Base-by-base conservation (phyloP, 495 filamentous ascomycete genomes). In the Recurvomyces mirabilis region DNA sequence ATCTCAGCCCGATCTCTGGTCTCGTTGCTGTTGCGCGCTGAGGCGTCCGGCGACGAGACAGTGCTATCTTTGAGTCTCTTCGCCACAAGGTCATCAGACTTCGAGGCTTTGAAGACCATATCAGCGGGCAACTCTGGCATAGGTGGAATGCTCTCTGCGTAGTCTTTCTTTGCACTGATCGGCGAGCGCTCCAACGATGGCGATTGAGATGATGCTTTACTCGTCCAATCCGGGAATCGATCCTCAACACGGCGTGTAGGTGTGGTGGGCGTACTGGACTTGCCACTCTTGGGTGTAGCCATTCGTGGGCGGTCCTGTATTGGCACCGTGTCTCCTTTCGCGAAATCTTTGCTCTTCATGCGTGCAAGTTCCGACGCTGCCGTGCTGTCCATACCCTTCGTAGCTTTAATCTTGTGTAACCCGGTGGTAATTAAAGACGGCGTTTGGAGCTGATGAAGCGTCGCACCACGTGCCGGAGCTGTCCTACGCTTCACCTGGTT, bases 281-380 rank as follows among this genome's bases (percentile, higher is more conserved):
- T 41, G 25, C 39, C 17, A 32, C 21, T 13, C n/a, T n/a, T 29
- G n/a, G 49, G 43, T 7, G 17, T 33, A 5, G 43, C 49, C 9
- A 47, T 47, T 3, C 39, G 10, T 13, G 39, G 39, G 15, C 47
- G 39, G 10, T 34, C 46, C 14, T 23, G 20, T 7, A 6, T 12
- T 6, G 18, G 26, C 14, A 5, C 26, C 17, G n/a, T 41, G 30
- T 49, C 28, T 15, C 10, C 2, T 6, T 3, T 34, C 15, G 52
- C 51, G 19, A 59, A 53, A 22, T 63, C 62, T 10, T 58, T 56
- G 43, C 64, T 67, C 25, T 63, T 57, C 54, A 51, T 51, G 17
- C 62, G 55, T 19, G 62, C 65, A 24, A 61, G 46, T 38, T 64
- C 57, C 14, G 56, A 49, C 12, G 65, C 65, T 10, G 51, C 56